Evolutionary conservation across 2,329 filamentous ascomycete species (phyloP).

Genomic region (Parafenestella ontariensis): DNA sequence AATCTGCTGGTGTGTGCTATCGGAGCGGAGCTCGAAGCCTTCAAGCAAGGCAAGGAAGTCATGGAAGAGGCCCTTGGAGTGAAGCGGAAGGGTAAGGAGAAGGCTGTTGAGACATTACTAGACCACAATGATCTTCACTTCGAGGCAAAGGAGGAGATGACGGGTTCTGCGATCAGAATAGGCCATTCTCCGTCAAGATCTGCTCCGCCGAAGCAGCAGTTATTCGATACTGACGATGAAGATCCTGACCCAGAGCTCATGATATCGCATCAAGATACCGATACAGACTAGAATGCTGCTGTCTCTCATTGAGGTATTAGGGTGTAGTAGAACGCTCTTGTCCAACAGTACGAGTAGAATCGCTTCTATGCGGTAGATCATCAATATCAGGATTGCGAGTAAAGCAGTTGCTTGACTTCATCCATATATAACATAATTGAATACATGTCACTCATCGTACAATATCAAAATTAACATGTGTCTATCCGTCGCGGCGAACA

Average conservation of each 20-base stretch:
- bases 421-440: not conserved
- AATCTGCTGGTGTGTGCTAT: slow-evolving; percentile 78
- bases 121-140: slow-evolving; percentile 23
- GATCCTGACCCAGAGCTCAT: slow-evolving; percentile 58
- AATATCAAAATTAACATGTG: not conserved
- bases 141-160: slow-evolving; percentile 35
- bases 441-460: not conserved
- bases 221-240: slow-evolving; percentile 53
- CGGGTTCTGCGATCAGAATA: slow-evolving; percentile 41
- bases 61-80: slow-evolving; percentile 53
- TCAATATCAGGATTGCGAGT: too few species aligned
- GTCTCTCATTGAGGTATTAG: not conserved
- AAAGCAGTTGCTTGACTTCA: not conserved
- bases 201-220: slow-evolving; percentile 35
- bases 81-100: slow-evolving; percentile 38
- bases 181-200: slow-evolving; percentile 36
- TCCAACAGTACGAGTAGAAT: too few species aligned
- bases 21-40: slow-evolving; percentile 74
- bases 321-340: too few species aligned
- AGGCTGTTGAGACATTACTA: slow-evolving; percentile 27
- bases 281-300: slow-evolving; percentile 39
- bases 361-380: too few species aligned
- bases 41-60: slow-evolving; percentile 66
- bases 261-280: slow-evolving; percentile 55
- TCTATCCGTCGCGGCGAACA: not conserved